Base-by-base conservation (phyloP, 345 rosid genomes). In the Gossypium mustelinum region DNA sequence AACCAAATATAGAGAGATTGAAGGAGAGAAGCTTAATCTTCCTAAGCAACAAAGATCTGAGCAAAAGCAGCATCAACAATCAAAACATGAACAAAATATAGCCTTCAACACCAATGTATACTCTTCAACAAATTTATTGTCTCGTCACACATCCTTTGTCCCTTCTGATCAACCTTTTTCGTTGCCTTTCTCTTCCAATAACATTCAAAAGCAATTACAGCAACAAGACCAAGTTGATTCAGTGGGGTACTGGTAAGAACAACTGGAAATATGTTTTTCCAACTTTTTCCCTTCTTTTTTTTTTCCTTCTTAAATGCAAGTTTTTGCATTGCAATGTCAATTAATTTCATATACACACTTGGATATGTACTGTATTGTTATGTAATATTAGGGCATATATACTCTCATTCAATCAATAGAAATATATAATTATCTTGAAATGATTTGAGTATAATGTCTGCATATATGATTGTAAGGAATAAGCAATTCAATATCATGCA, bases 141-240 rank as follows among this genome's bases (percentile, higher is more conserved):
- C 89, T 80, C 89, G 77, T 52, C 84, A 68, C 34, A 72, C 84
- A 41, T 75, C 81, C 41, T 84, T 89, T 29, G 20, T 85, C 34
- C 69, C 80, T 0, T 39, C 81, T 7, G 84, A 86, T 66, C 92
- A 86, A 68, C 51, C 87, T 29, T 85, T 89, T 79, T 81, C 88
- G 3, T 75, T 87, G 78, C 77, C 86, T 60, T 91, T 89, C 78
- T 82, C 91, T 12, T 83, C 93, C n/a, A 86, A 77, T 75, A 83
- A 89, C 29, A 82, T 88, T 65, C 85, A 82, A 63, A 90, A 80
- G 73, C 92, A 85, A 58, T 79, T 90, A 39, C 89, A 89, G 12
- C 87, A 82, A 43, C 87, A 83, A 43, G 97, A 91, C 77, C 90
- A 93, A 51, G 76, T 84, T 56, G 89, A 88, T 83, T 85, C 88